phyloP scores from a whole-genome alignment of 202 grass and related monocot species.

The Schoenoplectus triqueter region DNA sequence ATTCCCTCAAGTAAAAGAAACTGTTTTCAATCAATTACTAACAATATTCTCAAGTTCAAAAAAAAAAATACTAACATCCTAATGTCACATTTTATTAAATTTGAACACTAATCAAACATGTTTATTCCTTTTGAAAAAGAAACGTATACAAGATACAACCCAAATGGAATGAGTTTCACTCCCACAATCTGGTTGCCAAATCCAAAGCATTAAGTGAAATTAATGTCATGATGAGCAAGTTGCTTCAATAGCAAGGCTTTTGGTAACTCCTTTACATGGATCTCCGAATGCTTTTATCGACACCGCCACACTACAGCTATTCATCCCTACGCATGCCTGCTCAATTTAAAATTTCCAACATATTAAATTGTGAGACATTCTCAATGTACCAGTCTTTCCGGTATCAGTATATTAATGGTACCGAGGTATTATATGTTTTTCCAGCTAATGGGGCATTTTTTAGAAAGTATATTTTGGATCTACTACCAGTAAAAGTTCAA shows the following conservation, averaged over 20 bases:
- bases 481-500: conserved; percentile 36
- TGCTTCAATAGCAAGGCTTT: conserved; percentile 91
- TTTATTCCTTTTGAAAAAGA: conserved; percentile 22
- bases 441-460: background rate
- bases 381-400: background rate
- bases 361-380: background rate
- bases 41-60: background rate
- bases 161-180: conserved; percentile 55
- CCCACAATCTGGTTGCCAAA: conserved; percentile 48
- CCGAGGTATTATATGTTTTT: conserved; percentile 6
- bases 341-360: conserved; percentile 29
- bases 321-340: conserved; percentile 78
- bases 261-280: conserved; percentile 74
- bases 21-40: background rate
- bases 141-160: conserved; percentile 22
- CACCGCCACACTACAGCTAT: conserved; percentile 67
- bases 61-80: conserved; percentile 9
- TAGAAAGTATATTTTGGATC: background rate
- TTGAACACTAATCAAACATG: background rate
- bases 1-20: background rate
- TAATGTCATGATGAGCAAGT: conserved; percentile 68
- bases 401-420: background rate
- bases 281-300: conserved; percentile 77
- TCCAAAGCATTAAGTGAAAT: conserved; percentile 39
- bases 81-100: background rate